phyloP scores from a whole-genome alignment of 2,329 filamentous ascomycete genomes.

The Piedraia hortae region DNA sequence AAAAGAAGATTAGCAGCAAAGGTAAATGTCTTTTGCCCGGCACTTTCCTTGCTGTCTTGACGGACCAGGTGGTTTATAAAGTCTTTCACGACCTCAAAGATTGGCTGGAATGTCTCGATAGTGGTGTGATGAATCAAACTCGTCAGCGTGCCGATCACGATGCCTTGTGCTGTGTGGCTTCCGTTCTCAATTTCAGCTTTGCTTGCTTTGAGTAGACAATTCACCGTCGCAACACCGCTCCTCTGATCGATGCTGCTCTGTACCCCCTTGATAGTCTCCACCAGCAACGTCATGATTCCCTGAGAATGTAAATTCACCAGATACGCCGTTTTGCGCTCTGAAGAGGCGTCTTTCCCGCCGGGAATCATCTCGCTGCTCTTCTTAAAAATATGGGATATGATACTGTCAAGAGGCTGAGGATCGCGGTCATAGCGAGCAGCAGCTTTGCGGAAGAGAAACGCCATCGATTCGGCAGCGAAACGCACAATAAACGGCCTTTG shows the following conservation, averaged over 20 bases:
- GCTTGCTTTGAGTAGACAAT: slow-evolving; percentile 18
- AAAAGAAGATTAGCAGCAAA: slow-evolving; percentile 27
- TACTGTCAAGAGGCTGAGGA: slow-evolving; percentile 25
- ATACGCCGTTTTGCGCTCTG: not conserved
- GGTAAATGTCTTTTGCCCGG: too few relatives aligned
- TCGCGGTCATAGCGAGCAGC: slow-evolving; percentile 52
- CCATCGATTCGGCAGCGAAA: slow-evolving; percentile 84
- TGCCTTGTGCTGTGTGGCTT: slow-evolving; percentile 15
- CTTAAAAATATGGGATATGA: slow-evolving; percentile 44
- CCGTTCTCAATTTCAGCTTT: slow-evolving; percentile 4
- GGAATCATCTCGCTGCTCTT: slow-evolving; percentile 24
- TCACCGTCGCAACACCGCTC: slow-evolving; percentile 25
- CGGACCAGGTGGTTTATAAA: too few relatives aligned
- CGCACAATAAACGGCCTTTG: slow-evolving; percentile 70
- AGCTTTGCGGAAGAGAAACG: slow-evolving; percentile 76
- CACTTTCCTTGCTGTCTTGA: too few relatives aligned
- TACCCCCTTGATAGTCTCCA: slow-evolving; percentile 45
- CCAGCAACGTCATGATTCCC: slow-evolving; percentile 75
- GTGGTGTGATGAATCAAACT: slow-evolving; percentile 63
- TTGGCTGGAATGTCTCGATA: slow-evolving; percentile 39
- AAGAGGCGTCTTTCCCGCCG: slow-evolving; percentile 18
- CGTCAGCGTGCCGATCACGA: slow-evolving; percentile 50
- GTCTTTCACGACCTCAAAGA: slow-evolving; percentile 34
- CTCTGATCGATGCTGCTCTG: slow-evolving; percentile 28
- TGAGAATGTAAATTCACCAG: slow-evolving; percentile 37